Evolutionary conservation across 2,329 filamentous ascomycete species (phyloP), one percentile per base, ranked within the genome.

Genomic region (Teratosphaeria pseudoeucalypti): DNA sequence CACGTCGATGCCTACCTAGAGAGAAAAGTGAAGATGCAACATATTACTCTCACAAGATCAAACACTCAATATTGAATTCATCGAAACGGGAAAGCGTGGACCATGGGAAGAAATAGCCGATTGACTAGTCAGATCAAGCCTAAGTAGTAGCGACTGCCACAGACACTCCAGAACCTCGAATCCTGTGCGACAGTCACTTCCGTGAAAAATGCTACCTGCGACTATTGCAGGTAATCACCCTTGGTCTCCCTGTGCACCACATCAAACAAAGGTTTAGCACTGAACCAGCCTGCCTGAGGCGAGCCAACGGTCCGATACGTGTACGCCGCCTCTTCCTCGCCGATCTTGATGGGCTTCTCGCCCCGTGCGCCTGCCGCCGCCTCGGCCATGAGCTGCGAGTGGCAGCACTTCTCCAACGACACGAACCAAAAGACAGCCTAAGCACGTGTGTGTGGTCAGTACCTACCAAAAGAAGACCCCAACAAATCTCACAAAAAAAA

Each of bases 201-300:
- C 29, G 0, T 32, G 2, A 32, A 7, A 6, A 32, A 32, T 32
- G 29, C 29, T 32, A 7, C 4, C 29, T 43, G 11, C 37, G 19
- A 54, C 52, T 34, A 73, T 65, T 72, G 66, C 63, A 85, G 67
- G 69, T 85, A 84, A 11, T 81, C 80, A 1, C 81, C 81, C 26
- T 75, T 75, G 2, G 79, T 82, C 74, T 86, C 82, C 69, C 80
- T 80, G 66, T 85, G 81, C 62, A 87, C 82, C 49, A 89, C 74
- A 75, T 89, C 86, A 74, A 90, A 90, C 63, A 86, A 66, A 16
- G 87, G 87, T 75, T 85, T 85, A 6, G 85, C 87, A 66, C 80
- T 84, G 69, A 90, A 91, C 78, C 82, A 90, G 0, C 87, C 87
- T 0, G 83, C 85, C 37, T 71, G 68, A 16, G 81, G 77, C 0